Percentiles rank a stretch among this genome's conserved stretches.
Conservation (phyloP, 345 rosid species). For the Hibiscus mutabilis region DNA sequence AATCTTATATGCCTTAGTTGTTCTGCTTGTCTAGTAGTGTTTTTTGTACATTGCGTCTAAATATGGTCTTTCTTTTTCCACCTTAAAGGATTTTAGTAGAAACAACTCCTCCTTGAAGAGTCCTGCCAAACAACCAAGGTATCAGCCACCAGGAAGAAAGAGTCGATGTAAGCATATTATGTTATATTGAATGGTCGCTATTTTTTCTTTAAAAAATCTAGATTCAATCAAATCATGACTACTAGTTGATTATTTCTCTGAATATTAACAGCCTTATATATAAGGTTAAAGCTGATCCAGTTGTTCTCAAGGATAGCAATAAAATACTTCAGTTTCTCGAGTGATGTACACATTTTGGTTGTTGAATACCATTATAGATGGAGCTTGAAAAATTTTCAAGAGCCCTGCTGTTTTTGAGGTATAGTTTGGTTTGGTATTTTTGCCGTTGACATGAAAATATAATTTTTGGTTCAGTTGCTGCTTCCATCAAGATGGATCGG, state of each 20-base stretch:
- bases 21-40: neutral
- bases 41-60: neutral
- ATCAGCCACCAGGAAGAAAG: conserved; percentile 69
- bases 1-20: neutral
- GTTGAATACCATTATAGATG: neutral
- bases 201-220: neutral
- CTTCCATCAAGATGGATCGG: conserved; percentile 33
- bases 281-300: neutral
- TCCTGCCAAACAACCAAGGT: conserved; percentile 40
- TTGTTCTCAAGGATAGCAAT: neutral
- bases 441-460: neutral
- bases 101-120: conserved; percentile 36
- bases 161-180: conserved; percentile 54
- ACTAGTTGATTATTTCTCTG: neutral
- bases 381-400: neutral
- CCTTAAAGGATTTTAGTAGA: conserved; percentile 40
- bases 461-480: conserved; percentile 16
- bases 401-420: neutral
- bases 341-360: neutral
- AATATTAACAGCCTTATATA: neutral
- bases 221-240: neutral
- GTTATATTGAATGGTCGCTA: neutral
- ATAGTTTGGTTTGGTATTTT: neutral
- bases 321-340: neutral
- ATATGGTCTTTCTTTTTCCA: neutral